Percentiles rank a stretch among this genome's conserved stretches.
phyloP scores from a whole-genome alignment of 2,329 filamentous ascomycete species.

The Paraphaeosphaeria minitans region DNA sequence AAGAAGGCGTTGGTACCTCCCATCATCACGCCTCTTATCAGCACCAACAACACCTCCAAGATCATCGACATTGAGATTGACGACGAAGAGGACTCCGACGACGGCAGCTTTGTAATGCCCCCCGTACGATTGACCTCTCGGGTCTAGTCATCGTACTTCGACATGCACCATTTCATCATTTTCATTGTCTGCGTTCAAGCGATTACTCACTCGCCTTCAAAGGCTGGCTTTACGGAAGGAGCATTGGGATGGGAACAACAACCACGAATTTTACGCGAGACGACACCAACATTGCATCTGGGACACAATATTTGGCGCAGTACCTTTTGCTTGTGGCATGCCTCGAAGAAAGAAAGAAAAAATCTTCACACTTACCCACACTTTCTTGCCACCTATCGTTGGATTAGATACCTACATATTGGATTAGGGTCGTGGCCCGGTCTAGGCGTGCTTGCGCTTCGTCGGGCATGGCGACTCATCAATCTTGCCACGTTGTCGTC shows the following conservation, averaged over 20 bases:
- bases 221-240: constrained; percentile 16
- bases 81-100: constrained; percentile 41
- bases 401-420: neutral
- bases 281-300: constrained; percentile 16
- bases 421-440: neutral
- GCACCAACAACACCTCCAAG: constrained; percentile 20
- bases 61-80: constrained; percentile 45
- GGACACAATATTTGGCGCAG: constrained; percentile 1
- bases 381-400: neutral
- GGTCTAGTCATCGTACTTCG: constrained; percentile 17
- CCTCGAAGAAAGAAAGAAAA: too few relatives aligned
- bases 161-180: constrained; percentile 10
- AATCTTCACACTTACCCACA: constrained; percentile 6
- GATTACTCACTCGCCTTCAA: constrained; percentile 1
- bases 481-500: neutral
- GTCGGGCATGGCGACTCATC: neutral
- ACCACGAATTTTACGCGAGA: constrained; percentile 22
- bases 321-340: neutral
- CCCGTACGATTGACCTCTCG: constrained; percentile 45
- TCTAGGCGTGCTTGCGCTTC: neutral
- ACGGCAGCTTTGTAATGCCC: constrained; percentile 43
- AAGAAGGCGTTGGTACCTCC: constrained; percentile 21
- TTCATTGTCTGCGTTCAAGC: constrained; percentile 35
- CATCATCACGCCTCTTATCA: constrained; percentile 14
- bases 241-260: constrained; percentile 11